Evolutionary conservation across 2,329 filamentous ascomycete genomes (phyloP), one percentile per base, ranked within the genome.

Genomic region (Colletotrichum sansevieriae): DNA sequence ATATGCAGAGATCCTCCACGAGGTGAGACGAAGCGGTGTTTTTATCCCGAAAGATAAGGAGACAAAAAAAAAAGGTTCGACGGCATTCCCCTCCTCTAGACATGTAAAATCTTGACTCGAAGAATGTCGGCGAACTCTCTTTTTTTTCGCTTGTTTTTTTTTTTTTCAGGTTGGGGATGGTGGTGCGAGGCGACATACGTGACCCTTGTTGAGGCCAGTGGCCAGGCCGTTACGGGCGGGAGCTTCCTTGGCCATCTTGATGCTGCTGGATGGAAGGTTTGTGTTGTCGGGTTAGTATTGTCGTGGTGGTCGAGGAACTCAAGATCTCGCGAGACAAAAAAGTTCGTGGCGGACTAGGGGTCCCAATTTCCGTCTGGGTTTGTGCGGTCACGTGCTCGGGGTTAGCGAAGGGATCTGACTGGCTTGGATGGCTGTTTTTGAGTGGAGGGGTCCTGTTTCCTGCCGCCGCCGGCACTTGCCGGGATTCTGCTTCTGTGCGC

Each of bases 1-100:
- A 74, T 75, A 71, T 75, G 87, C 87, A 89, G 88, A 87, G 87
- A 91, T 91, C 88, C 88, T 91, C 88, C 88, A 90, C 86, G 88
- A 91, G 88, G 88, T 90, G 88, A 91, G 88, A 91, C 85, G 81
- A 69, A 66, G 66, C 66, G 63, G 47, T 29, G 29, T 29, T 29
- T 29, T 29, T 29, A 29, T 29, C 29, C 29, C 29, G n/a, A 46
- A 37, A 39, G 13, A 39, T 12, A 39, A 39, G 37, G 15, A 39
- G 5, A 3, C 10, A n/a, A 7, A 46, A 29, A 29, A 29, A 29
- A 8, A 29, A 7, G 7, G 3, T 29, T 9, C 6, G 8, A 8
- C 29, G 29, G 29, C 9, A 29, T 29, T 35, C 20, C 29, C 11
- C 46, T 9, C 35, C 35, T n/a, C 41, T 43, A 11, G 46, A 55